Percentiles rank a stretch among this genome's conserved stretches.
Evolutionary conservation across 495 filamentous ascomycete species (phyloP).

Genomic region (Astrocystis sublimbata): DNA sequence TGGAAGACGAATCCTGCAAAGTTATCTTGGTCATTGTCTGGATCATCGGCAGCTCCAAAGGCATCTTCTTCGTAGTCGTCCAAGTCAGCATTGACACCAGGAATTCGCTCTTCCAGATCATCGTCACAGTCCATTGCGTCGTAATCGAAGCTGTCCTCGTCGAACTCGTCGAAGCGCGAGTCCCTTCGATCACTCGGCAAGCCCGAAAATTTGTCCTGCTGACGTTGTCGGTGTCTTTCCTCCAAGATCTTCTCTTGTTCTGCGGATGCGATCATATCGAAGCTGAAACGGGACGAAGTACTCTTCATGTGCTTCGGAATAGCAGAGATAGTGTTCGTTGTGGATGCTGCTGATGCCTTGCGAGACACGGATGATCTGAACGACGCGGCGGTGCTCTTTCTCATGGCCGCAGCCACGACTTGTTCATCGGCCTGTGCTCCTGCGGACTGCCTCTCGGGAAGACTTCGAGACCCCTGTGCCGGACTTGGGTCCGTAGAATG

Average conservation of each 20-base stretch:
- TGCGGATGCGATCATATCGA: constrained; percentile 85
- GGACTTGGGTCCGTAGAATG: constrained; percentile 24
- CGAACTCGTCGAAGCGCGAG: constrained; percentile 61
- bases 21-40: constrained; percentile 54
- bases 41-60: constrained; percentile 31
- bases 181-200: constrained; percentile 31
- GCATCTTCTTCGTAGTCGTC: constrained; percentile 52
- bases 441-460: constrained; percentile 22
- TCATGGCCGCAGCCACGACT: constrained; percentile 35
- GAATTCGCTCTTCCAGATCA: constrained; percentile 73
- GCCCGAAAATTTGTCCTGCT: constrained; percentile 53
- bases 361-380: constrained; percentile 38
- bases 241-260: constrained; percentile 81
- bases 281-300: constrained; percentile 87
- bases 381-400: constrained; percentile 39
- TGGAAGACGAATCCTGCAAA: constrained; percentile 57
- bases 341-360: constrained; percentile 42
- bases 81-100: constrained; percentile 69
- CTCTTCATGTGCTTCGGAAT: constrained; percentile 78
- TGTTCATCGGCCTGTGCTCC: constrained; percentile 3
- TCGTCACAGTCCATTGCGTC: constrained; percentile 70
- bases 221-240: constrained; percentile 77
- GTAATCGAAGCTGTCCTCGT: constrained; percentile 68
- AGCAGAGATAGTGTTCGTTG: constrained; percentile 49
- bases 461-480: constrained; percentile 21